Conservation (phyloP, 495 filamentous ascomycete genomes). For the Tuber umbilicatum region DNA sequence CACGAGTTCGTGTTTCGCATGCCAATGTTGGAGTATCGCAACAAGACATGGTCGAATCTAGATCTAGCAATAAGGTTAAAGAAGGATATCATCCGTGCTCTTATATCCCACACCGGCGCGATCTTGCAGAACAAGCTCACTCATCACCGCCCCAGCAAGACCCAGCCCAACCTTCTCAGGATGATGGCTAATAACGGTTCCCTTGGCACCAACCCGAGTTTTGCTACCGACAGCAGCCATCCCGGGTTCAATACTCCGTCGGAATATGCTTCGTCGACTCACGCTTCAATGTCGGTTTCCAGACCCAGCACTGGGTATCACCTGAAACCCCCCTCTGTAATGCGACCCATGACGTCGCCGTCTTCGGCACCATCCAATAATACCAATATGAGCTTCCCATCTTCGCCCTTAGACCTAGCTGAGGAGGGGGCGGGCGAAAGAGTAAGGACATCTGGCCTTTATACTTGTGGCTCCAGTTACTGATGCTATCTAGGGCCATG, state of each 20-base stretch:
- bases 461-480: not conserved
- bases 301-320: constrained; percentile 30
- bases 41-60: constrained; percentile 98
- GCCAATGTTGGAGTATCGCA: constrained; percentile 87
- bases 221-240: constrained; percentile 31
- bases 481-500: constrained; percentile 18
- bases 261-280: constrained; percentile 17
- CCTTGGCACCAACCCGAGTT: constrained; percentile 33
- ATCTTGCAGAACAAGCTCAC: constrained; percentile 97
- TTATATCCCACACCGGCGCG: constrained; percentile 90
- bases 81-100: constrained; percentile 75
- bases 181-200: constrained; percentile 64
- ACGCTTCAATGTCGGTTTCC: constrained; percentile 12
- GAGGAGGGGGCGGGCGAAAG: constrained; percentile 28
- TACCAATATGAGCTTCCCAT: constrained; percentile 21
- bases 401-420: constrained; percentile 14
- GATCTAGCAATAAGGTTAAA: constrained; percentile 88
- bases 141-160: constrained; percentile 70
- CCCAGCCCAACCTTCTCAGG: constrained; percentile 68
- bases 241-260: constrained; percentile 16
- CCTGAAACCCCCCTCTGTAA: constrained; percentile 20
- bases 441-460: constrained; percentile 4
- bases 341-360: constrained; percentile 29
- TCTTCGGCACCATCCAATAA: constrained; percentile 20
- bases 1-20: constrained; percentile 96